Conservation (phyloP, 345 rosid genomes). For the Angophora floribunda region DNA sequence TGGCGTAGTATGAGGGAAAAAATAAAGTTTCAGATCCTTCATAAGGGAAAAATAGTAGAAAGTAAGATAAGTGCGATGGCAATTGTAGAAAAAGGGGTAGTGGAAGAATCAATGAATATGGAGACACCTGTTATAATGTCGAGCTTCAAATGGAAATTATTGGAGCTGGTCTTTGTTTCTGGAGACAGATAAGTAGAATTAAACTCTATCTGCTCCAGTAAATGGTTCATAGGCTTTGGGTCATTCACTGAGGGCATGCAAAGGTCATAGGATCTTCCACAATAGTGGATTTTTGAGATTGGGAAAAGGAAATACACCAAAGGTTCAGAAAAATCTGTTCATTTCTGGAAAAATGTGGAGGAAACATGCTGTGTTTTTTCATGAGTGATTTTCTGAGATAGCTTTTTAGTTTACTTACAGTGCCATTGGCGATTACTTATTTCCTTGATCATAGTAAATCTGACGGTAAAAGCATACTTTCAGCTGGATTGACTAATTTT, state of each 20-base stretch:
- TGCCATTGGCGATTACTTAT: not conserved
- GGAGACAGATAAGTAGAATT: not conserved
- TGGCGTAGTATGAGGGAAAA: not conserved
- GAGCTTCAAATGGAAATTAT: not conserved
- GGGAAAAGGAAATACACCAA: not conserved
- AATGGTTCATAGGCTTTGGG: not conserved
- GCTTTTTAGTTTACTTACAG: not conserved
- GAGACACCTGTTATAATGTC: not conserved
- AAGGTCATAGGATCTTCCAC: not conserved
- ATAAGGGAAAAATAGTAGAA: not conserved
- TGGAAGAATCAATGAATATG: not conserved
- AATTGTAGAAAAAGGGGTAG: not conserved
- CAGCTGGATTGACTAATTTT: not conserved
- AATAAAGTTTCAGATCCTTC: not conserved
- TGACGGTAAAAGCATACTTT: not conserved
- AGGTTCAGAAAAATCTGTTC: not conserved
- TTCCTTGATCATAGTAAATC: not conserved
- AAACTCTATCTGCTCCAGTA: not conserved
- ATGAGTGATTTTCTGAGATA: not conserved
- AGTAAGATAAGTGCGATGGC: not conserved
- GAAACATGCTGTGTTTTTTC: not conserved
- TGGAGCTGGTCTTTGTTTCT: not conserved
- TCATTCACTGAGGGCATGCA: not conserved
- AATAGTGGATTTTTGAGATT: not conserved
- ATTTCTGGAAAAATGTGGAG: not conserved